Evolutionary conservation across 2,329 filamentous ascomycete species (phyloP).

Genomic region (Metarhizium rileyi): DNA sequence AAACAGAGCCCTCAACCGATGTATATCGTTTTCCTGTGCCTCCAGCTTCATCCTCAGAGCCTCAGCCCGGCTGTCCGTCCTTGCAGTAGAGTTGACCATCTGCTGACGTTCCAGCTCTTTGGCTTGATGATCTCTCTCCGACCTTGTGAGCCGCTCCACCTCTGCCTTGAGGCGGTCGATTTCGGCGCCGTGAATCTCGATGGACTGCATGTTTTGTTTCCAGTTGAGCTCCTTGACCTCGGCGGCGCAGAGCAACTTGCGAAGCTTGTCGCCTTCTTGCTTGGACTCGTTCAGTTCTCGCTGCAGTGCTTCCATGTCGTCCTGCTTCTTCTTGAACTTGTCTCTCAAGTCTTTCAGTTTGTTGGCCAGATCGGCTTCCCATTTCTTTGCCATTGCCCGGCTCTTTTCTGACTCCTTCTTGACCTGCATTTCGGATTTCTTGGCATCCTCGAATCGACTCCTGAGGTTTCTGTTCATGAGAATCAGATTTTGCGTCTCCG

Average conservation of each 20-base stretch:
- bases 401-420: constrained; percentile 65
- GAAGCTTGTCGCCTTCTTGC: constrained; percentile 54
- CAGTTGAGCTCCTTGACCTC: constrained; percentile 59
- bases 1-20: constrained; percentile 32
- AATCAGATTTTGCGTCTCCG: constrained; percentile 72
- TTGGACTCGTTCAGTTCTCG: constrained; percentile 48
- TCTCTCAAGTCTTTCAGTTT: constrained; percentile 59
- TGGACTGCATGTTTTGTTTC: constrained; percentile 53
- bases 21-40: constrained; percentile 37
- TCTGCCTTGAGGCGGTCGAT: constrained; percentile 49
- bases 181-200: constrained; percentile 51
- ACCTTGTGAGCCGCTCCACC: constrained; percentile 48
- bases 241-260: constrained; percentile 54
- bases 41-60: constrained; percentile 48
- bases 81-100: constrained; percentile 46
- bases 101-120: constrained; percentile 50
- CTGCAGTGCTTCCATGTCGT: constrained; percentile 46
- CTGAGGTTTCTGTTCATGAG: constrained; percentile 67
- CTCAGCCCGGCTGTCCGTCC: constrained; percentile 49
- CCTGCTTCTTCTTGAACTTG: constrained; percentile 56
- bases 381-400: constrained; percentile 64
- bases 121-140: constrained; percentile 53
- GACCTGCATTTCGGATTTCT: constrained; percentile 58
- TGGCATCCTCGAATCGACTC: constrained; percentile 62
- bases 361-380: constrained; percentile 60